A percentile compares a stretch with the other conserved stretches of the same genome.
Conservation (phyloP, 164 flowering plant genomes). For the Cinnamomum chago region DNA sequence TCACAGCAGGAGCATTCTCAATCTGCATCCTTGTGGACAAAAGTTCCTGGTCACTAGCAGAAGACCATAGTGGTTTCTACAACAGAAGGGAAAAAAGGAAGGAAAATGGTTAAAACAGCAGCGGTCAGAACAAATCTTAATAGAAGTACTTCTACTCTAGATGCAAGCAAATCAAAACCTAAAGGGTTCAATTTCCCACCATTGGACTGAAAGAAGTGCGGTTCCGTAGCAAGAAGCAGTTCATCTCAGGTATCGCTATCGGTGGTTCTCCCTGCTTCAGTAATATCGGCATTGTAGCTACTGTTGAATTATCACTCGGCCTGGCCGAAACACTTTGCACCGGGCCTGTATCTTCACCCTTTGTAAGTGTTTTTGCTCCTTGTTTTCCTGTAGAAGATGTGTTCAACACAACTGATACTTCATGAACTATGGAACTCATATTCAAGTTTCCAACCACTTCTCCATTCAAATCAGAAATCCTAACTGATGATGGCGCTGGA, state of each 20-base stretch:
- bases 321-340: conserved; percentile 2
- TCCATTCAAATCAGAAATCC: not conserved
- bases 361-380: not conserved
- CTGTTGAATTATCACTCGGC: conserved; percentile 4
- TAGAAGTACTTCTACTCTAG: not conserved
- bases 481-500: not conserved
- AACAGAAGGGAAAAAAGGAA: not conserved
- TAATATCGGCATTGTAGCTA: conserved; percentile 1
- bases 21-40: conserved; percentile 15
- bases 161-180: not conserved
- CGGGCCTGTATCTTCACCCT: conserved; percentile 4
- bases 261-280: conserved; percentile 9
- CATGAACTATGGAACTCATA: conserved; percentile 4
- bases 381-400: conserved; percentile 1
- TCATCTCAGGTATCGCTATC: conserved; percentile 6
- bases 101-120: not conserved
- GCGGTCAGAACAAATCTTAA: not conserved
- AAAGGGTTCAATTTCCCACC: conserved; percentile 5
- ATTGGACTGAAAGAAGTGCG: not conserved
- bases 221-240: conserved; percentile 1
- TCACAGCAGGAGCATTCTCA: conserved; percentile 14
- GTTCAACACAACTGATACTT: conserved; percentile 1
- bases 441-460: conserved; percentile 3
- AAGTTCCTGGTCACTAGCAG: conserved; percentile 11
- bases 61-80: conserved; percentile 15